A percentile compares a stretch with the other conserved stretches of the same genome.
These are phyloP conservation scores for Schizophyllum amplum DNA, from an alignment of 1,284 basidiomycete genomes.

Conservation along the genomic window DNA sequence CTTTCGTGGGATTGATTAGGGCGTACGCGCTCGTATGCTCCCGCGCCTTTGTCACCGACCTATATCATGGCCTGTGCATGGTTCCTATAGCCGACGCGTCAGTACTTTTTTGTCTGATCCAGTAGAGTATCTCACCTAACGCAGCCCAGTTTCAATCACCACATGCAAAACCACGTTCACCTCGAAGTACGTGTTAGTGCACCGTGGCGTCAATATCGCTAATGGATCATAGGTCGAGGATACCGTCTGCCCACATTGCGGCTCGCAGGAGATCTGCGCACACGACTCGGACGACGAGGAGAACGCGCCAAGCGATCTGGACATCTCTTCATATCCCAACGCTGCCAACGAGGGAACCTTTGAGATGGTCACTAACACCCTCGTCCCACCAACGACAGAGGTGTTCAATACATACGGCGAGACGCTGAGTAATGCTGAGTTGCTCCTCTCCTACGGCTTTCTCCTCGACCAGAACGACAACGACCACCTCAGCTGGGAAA, in stretches of 20 bases:
- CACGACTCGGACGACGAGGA: slow-evolving; percentile 46
- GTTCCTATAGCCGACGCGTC: slow-evolving; percentile 86
- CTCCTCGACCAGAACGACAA: slow-evolving; percentile 54
- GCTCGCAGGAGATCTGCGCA: slow-evolving; percentile 61
- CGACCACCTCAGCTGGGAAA: slow-evolving; percentile 41
- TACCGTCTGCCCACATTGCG: slow-evolving; percentile 79
- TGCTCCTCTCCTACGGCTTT: slow-evolving; percentile 75
- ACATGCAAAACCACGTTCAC: slow-evolving; percentile 65
- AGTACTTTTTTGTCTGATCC: slow-evolving; percentile 21
- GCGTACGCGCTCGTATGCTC: slow-evolving; percentile 81
- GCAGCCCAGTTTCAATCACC: slow-evolving; percentile 73
- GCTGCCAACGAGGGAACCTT: slow-evolving; percentile 35
- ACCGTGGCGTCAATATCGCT: no score
- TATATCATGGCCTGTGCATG: slow-evolving; percentile 79
- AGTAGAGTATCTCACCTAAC: slow-evolving; percentile 9
- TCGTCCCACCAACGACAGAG: slow-evolving; percentile 47
- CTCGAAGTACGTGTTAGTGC: slow-evolving; percentile 57
- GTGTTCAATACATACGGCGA: slow-evolving; percentile 86
- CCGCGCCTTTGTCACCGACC: slow-evolving; percentile 82
- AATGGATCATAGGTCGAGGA: slow-evolving; percentile 31
- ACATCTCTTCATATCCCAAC: slow-evolving; percentile 8
- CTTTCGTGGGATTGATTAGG: slow-evolving; percentile 50
- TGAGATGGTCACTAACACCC: slow-evolving; percentile 57
- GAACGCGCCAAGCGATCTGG: neutral
- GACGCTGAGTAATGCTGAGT: slow-evolving; percentile 57